These are phyloP conservation scores for Choiromyces venosus DNA, from an alignment of 495 filamentous ascomycete genomes.

Conservation along the genomic window DNA sequence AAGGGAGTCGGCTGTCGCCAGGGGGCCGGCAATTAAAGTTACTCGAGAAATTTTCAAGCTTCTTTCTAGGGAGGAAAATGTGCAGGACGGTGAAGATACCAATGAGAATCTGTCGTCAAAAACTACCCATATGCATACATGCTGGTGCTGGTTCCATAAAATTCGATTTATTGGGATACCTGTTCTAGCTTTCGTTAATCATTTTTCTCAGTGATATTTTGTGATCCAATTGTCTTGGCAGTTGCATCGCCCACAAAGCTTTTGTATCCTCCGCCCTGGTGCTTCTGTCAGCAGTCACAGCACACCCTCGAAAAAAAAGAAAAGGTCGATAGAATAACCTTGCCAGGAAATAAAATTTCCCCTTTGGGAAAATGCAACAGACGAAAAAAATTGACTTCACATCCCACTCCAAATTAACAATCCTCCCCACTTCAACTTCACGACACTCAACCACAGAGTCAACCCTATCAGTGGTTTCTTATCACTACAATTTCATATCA, in stretches of 20 bases:
- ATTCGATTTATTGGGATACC: not conserved
- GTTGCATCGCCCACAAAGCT: not conserved
- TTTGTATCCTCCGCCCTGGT: not conserved
- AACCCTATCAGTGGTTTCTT: not conserved
- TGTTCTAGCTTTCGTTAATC: not conserved
- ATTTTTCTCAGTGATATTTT: not conserved
- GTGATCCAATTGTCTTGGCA: not conserved
- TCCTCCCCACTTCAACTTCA: not conserved
- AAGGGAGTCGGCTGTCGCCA: no score
- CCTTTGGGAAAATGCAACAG: not conserved
- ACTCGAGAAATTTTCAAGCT: not conserved
- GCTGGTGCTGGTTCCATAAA: not conserved
- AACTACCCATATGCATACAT: not conserved
- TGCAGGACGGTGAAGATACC: not conserved
- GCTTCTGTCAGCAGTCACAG: not conserved
- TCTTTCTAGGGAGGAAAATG: not conserved
- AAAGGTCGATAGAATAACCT: not conserved
- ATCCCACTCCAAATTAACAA: not conserved
- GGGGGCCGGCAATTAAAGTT: not conserved
- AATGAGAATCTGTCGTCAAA: not conserved
- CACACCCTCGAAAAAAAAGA: not conserved
- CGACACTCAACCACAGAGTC: not conserved
- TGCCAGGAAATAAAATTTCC: not conserved
- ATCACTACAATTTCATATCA: not conserved
- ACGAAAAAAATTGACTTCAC: not conserved